Percentiles rank a stretch among this genome's conserved stretches.
These are phyloP conservation scores for Nyssa sinensis DNA, from an alignment of 148 eudicot species.

Conservation along the genomic window DNA sequence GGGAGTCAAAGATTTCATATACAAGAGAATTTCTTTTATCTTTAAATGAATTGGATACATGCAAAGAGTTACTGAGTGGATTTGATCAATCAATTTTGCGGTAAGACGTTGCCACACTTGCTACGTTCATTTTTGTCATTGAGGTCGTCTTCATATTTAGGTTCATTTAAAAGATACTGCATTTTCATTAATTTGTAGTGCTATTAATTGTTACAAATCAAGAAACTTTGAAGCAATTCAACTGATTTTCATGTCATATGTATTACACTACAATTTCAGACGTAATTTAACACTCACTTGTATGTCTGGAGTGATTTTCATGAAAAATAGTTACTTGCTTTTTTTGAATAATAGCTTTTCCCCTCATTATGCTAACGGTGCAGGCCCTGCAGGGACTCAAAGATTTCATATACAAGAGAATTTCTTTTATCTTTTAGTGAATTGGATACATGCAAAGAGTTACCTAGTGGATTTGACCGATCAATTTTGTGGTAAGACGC, in stretches of 20 bases:
- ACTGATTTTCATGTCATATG: too few relatives aligned
- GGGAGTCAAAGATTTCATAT: conserved; percentile 1
- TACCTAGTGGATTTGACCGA: not conserved
- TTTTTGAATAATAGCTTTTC: too few relatives aligned
- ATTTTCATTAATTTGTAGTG: too few relatives aligned
- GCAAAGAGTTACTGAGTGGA: conserved; percentile 2
- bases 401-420: not conserved
- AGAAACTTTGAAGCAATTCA: too few relatives aligned
- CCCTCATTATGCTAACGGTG: too few relatives aligned
- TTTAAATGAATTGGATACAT: conserved; percentile 1
- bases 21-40: conserved; percentile 11
- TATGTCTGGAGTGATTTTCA: not conserved
- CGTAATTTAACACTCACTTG: not conserved
- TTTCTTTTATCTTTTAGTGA: not conserved
- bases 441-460: not conserved
- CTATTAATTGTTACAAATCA: too few relatives aligned
- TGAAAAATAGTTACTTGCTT: not conserved
- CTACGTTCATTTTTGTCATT: not conserved
- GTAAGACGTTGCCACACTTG: not conserved
- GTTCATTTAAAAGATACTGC: too few relatives aligned
- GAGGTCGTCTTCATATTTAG: too few relatives aligned
- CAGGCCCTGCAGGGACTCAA: not conserved
- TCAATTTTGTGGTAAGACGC: not conserved
- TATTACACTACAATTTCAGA: not conserved
- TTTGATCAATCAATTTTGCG: not conserved